Percentiles rank a stretch among this genome's conserved stretches.
Conservation (phyloP, 331 rosid species). For the Spiraea crenata region DNA sequence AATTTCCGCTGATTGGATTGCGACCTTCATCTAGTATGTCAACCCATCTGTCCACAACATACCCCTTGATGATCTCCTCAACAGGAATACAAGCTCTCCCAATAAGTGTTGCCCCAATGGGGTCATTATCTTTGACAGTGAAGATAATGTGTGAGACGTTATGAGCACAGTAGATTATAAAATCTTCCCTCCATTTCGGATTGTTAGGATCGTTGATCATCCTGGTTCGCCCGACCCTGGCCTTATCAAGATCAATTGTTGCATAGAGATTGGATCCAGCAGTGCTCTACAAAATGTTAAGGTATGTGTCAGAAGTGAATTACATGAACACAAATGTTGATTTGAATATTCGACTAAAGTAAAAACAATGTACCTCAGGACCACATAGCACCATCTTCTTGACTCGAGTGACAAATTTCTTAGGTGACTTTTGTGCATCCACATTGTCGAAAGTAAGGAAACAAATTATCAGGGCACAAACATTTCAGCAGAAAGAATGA, state of each 20-base stretch:
- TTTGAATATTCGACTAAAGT: neutral
- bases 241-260: constrained; percentile 76
- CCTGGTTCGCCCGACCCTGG: constrained; percentile 61
- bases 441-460: constrained; percentile 5
- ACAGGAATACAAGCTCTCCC: constrained; percentile 73
- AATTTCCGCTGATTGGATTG: constrained; percentile 38
- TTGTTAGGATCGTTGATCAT: constrained; percentile 37
- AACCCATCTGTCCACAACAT: constrained; percentile 31
- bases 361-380: constrained; percentile 52
- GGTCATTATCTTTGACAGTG: constrained; percentile 67
- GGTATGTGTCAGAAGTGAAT: constrained; percentile 2
- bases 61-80: constrained; percentile 36
- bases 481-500: neutral
- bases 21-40: constrained; percentile 59
- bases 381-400: constrained; percentile 59
- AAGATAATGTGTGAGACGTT: constrained; percentile 49
- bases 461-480: neutral
- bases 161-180: constrained; percentile 74
- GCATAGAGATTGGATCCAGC: constrained; percentile 71
- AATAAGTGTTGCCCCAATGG: constrained; percentile 70
- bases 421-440: constrained; percentile 41
- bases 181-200: constrained; percentile 58
- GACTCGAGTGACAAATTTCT: constrained; percentile 53
- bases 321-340: neutral
- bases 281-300: constrained; percentile 36